These are phyloP conservation scores for Cladosporium colombiae DNA, from an alignment of 2,329 filamentous ascomycete species.

Conservation along the genomic window DNA sequence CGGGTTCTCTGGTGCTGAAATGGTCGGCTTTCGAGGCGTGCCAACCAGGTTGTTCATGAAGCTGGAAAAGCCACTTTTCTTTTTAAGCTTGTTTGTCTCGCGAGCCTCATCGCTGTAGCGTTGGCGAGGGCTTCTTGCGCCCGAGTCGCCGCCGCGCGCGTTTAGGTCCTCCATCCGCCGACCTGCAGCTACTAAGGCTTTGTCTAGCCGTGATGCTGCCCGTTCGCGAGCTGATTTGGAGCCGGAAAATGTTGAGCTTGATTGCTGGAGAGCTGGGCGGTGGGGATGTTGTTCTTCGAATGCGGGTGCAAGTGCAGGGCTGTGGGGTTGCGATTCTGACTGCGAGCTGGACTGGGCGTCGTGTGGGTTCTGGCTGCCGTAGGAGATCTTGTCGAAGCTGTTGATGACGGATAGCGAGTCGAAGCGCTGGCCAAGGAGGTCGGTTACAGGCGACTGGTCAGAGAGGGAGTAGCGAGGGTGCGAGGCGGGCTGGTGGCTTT, in stretches of 20 bases:
- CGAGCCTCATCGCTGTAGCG: slow-evolving; percentile 77
- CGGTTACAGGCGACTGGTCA: slow-evolving; percentile 34
- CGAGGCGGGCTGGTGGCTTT: slow-evolving; percentile 14
- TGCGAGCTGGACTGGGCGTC: slow-evolving; percentile 21
- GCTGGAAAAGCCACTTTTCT: slow-evolving; percentile 85
- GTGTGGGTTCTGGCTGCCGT: slow-evolving; percentile 26
- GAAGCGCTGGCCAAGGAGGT: slow-evolving; percentile 44
- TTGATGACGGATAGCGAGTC: slow-evolving; percentile 41
- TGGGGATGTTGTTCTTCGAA: slow-evolving; percentile 13
- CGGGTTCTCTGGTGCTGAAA: slow-evolving; percentile 96
- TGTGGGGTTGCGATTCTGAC: slow-evolving; percentile 18
- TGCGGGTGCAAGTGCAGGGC: slow-evolving; percentile 20
- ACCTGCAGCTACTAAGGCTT: slow-evolving; percentile 45
- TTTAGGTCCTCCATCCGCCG: slow-evolving; percentile 53
- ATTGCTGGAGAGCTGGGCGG: slow-evolving; percentile 21
- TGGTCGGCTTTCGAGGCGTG: slow-evolving; percentile 85
- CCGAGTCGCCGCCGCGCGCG: slow-evolving; percentile 44
- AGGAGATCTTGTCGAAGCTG: slow-evolving; percentile 38
- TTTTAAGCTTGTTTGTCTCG: slow-evolving; percentile 66
- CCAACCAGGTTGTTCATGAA: slow-evolving; percentile 83
- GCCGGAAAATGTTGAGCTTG: slow-evolving; percentile 19
- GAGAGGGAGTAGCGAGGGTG: slow-evolving; percentile 33
- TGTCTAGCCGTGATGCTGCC: slow-evolving; percentile 36
- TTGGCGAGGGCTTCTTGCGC: slow-evolving; percentile 61
- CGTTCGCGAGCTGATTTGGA: slow-evolving; percentile 16